Evolutionary conservation across 1,284 basidiomycete genomes (phyloP), one percentile per base, ranked within the genome.

Genomic region (Cryptococcus sp.): DNA sequence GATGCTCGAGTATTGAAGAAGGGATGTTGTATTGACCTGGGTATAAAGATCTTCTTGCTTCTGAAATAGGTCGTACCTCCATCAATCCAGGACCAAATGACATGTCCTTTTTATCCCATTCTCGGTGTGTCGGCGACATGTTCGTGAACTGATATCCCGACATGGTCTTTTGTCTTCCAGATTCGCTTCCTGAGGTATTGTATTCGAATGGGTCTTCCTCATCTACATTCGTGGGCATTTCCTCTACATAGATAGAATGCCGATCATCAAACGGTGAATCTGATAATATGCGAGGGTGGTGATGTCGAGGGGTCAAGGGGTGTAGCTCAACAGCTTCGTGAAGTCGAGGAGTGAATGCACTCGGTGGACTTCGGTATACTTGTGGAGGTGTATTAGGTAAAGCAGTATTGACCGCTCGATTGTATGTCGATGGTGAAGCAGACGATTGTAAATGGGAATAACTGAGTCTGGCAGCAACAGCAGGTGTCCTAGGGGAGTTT

Each of bases 231-330:
- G 45, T 43, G 4, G 45, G 41, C 33, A 36, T n/a, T 44, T 60
- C 55, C 42, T 59, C 56, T 10, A 55, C 49, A 3, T 52, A 10
- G 45, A 69, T 56, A 2, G 69, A 70, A 53, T 71, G 61, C 7
- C 68, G 52, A 58, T 71, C 69, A 56, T 68, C 56, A 50, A 71
- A 71, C 8, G 69, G 67, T 13, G 67, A 69, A 15, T 69, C 63
- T 47, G 45, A n/a, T 6, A 33, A 23, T n/a, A 38, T 33, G 31
- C n/a, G 48, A 7, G 14, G 30, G 10, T 35, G 31, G 30, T 32
- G n/a, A 11, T 32, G 30, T 5, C 49, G 13, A 23, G 44, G 11
- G 13, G 49, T n/a, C 41, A 58, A 23, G 15, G 50, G 47, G 6
- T 47, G 42, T 13, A 69, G 59, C 51, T 71, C 66, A 36, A 65